phyloP scores from a whole-genome alignment of 345 rosid species.

The Brassica napus region DNA sequence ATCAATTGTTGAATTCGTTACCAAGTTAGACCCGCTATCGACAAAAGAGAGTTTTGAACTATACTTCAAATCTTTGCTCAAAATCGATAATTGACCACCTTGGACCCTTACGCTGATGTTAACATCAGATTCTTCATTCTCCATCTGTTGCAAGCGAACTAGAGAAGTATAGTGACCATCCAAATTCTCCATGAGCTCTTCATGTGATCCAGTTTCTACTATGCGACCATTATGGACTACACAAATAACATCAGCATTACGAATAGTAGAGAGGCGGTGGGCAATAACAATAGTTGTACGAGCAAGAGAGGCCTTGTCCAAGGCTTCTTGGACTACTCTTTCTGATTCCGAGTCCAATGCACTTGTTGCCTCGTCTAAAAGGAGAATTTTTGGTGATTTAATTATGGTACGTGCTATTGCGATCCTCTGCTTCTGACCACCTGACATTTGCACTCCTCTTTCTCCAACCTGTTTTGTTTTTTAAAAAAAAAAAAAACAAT shows the following conservation, averaged over 20 bases:
- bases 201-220: conserved; percentile 74
- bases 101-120: conserved; percentile 37
- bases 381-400: conserved; percentile 68
- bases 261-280: conserved; percentile 82
- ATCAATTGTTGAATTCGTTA: conserved; percentile 14
- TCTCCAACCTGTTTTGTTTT: conserved; percentile 57
- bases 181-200: conserved; percentile 59
- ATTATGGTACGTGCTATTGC: conserved; percentile 88
- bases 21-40: conserved; percentile 46
- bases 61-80: conserved; percentile 39
- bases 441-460: conserved; percentile 88
- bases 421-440: conserved; percentile 91
- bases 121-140: conserved; percentile 25
- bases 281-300: conserved; percentile 86
- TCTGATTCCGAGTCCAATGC: conserved; percentile 91
- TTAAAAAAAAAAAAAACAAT: background rate
- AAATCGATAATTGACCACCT: background rate
- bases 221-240: conserved; percentile 81
- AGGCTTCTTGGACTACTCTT: conserved; percentile 87
- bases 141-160: conserved; percentile 53
- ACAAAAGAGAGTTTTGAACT: conserved; percentile 41
- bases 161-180: conserved; percentile 80
- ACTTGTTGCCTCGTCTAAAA: conserved; percentile 92
- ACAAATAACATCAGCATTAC: conserved; percentile 76
- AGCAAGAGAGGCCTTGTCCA: conserved; percentile 71